Percentiles rank a stretch among this genome's conserved stretches.
Conservation (phyloP, 2,329 filamentous ascomycete genomes). For the Emydomyces testavorans region DNA sequence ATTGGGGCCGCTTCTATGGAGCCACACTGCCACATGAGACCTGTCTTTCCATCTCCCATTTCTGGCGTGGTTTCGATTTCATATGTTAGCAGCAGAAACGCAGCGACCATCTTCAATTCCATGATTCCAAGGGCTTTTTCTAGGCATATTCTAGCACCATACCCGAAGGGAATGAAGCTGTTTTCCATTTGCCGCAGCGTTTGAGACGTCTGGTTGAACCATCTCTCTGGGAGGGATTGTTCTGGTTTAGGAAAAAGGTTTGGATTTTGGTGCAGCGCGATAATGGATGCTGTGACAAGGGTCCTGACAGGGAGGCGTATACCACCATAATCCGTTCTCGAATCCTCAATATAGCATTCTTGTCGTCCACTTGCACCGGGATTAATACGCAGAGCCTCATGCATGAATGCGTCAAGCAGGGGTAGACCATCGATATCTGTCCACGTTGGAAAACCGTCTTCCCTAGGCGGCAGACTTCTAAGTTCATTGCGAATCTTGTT, state of each 20-base stretch:
- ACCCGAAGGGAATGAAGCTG: conserved; percentile 36
- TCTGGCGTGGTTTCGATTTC: conserved; percentile 1
- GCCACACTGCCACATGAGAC: conserved; percentile 8
- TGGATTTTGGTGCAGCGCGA: conserved; percentile 3
- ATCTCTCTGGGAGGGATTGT: conserved; percentile 34
- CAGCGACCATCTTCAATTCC: conserved; percentile 6
- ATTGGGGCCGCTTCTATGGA: conserved; percentile 6
- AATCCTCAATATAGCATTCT: conserved; percentile 4
- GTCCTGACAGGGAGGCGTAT: neutral
- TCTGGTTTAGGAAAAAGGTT: conserved; percentile 27
- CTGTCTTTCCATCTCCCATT: conserved; percentile 3
- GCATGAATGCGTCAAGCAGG: conserved; percentile 5
- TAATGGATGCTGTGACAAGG: conserved; percentile 8
- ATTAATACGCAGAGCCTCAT: conserved; percentile 1
- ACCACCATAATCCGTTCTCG: conserved; percentile 2
- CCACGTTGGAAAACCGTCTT: conserved; percentile 2
- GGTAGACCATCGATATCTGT: neutral
- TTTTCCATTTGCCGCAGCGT: conserved; percentile 21
- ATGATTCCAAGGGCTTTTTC: conserved; percentile 18
- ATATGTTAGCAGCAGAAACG: neutral
- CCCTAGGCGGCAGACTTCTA: neutral
- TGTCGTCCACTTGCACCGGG: conserved; percentile 1
- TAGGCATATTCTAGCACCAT: conserved; percentile 34
- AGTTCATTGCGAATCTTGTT: neutral
- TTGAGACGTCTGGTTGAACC: conserved; percentile 23